phyloP scores from a whole-genome alignment of 176 grass and related monocot species.

The Oryza australiensis region DNA sequence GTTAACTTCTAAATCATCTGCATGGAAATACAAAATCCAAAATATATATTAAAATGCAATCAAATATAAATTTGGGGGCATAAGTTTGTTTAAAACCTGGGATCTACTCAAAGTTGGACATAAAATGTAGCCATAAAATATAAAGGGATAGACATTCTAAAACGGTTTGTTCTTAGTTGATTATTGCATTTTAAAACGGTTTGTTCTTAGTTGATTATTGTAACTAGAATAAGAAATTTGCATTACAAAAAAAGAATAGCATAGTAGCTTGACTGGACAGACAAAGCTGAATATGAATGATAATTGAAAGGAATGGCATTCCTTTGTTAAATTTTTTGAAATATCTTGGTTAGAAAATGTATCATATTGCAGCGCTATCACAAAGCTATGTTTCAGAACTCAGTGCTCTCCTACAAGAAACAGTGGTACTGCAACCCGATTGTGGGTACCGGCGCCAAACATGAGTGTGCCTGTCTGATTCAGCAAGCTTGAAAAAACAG shows the following conservation, averaged over 20 bases:
- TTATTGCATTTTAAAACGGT: neutral
- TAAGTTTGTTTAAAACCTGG: neutral
- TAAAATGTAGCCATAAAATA: neutral
- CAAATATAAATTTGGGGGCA: slow-evolving; percentile 2
- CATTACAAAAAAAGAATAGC: neutral
- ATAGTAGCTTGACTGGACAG: neutral
- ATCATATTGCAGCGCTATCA: neutral
- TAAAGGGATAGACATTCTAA: neutral
- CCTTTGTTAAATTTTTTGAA: neutral
- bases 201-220: neutral
- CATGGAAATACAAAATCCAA: slow-evolving; percentile 15
- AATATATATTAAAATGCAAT: slow-evolving; percentile 8
- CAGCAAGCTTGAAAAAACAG: neutral
- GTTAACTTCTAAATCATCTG: slow-evolving; percentile 28
- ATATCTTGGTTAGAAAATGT: neutral
- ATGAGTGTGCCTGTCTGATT: neutral
- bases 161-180: neutral
- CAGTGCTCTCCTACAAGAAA: neutral
- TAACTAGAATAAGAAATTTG: neutral
- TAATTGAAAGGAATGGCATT: neutral
- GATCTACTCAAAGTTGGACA: slow-evolving; percentile 9
- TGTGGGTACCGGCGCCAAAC: neutral
- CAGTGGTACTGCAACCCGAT: neutral
- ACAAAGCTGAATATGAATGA: neutral
- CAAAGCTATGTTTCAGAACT: neutral